A percentile compares a stretch with the other conserved stretches of the same genome.
phyloP scores from a whole-genome alignment of 495 filamentous ascomycete species.

The Daldinia childiae region DNA sequence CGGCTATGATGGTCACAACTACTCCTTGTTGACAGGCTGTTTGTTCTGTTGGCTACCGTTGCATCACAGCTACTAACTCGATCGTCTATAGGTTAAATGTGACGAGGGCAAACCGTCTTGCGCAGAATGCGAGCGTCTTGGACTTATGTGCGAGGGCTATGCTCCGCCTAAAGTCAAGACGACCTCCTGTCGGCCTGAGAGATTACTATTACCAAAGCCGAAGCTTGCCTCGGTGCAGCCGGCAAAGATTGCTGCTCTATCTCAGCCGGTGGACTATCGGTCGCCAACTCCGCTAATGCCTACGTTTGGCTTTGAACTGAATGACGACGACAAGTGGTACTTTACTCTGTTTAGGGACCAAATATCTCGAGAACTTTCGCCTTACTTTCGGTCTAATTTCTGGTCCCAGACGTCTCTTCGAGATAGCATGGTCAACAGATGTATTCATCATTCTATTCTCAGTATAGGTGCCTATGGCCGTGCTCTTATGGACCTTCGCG shows the following conservation, averaged over 20 bases:
- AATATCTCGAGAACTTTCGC: conserved; percentile 35
- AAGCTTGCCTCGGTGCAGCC: conserved; percentile 23
- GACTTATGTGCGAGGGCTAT: conserved; percentile 43
- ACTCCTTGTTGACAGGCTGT: background rate
- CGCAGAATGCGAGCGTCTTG: conserved; percentile 41
- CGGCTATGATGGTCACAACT: background rate
- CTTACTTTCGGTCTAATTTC: conserved; percentile 34
- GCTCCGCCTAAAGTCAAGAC: conserved; percentile 33
- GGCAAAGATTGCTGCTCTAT: conserved; percentile 1
- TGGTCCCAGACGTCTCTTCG: conserved; percentile 35
- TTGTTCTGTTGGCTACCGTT: background rate
- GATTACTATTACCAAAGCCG: conserved; percentile 39
- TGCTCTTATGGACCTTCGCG: conserved; percentile 37
- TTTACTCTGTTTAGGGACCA: conserved; percentile 40
- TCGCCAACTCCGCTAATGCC: conserved; percentile 18
- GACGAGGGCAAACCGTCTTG: conserved; percentile 43
- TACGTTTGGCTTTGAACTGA: conserved; percentile 36
- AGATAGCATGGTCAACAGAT: conserved; percentile 39
- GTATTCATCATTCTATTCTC: conserved; percentile 44
- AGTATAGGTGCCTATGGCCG: conserved; percentile 44
- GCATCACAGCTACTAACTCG: conserved; percentile 19
- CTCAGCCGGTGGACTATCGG: conserved; percentile 11
- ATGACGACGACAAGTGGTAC: conserved; percentile 40
- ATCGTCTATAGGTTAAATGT: conserved; percentile 38
- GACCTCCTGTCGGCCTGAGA: conserved; percentile 20